Conservation (phyloP, 2,329 filamentous ascomycete genomes). For the Trichoderma sp. region DNA sequence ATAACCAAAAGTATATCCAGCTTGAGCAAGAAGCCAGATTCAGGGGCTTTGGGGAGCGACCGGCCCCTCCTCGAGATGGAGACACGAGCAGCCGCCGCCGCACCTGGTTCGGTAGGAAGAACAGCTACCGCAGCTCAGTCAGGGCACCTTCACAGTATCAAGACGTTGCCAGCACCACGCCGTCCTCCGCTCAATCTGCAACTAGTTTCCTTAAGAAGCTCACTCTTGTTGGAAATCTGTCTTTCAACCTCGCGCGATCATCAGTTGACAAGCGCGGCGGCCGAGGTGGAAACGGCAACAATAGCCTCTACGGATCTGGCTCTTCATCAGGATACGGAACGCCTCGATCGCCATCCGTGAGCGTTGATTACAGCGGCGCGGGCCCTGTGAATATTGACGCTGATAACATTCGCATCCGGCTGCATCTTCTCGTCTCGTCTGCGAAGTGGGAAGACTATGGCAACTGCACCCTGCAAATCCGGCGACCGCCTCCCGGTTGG, state of each 20-base stretch:
- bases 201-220: conserved; percentile 82
- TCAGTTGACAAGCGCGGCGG: conserved; percentile 63
- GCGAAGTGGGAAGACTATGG: conserved; percentile 93
- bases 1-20: conserved; percentile 85
- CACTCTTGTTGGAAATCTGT: conserved; percentile 67
- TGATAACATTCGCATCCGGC: conserved; percentile 77
- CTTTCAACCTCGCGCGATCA: conserved; percentile 82
- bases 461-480: conserved; percentile 79
- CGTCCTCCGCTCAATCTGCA: conserved; percentile 65
- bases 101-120: conserved; percentile 66
- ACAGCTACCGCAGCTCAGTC: conserved; percentile 66
- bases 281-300: conserved; percentile 55
- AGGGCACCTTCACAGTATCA: conserved; percentile 69
- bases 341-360: conserved; percentile 62
- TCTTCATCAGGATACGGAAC: conserved; percentile 55
- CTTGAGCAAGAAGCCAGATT: conserved; percentile 68
- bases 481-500: conserved; percentile 69
- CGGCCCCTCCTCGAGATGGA: conserved; percentile 52
- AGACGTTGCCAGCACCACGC: conserved; percentile 71
- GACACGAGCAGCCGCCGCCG: conserved; percentile 52
- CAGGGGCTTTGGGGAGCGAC: conserved; percentile 70
- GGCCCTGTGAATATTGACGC: conserved; percentile 65
- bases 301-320: conserved; percentile 65
- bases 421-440: conserved; percentile 77
- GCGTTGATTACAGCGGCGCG: conserved; percentile 55